Conservation (phyloP, 176 grass and related monocot genomes). For the Ampelocalamus luodianensis region DNA sequence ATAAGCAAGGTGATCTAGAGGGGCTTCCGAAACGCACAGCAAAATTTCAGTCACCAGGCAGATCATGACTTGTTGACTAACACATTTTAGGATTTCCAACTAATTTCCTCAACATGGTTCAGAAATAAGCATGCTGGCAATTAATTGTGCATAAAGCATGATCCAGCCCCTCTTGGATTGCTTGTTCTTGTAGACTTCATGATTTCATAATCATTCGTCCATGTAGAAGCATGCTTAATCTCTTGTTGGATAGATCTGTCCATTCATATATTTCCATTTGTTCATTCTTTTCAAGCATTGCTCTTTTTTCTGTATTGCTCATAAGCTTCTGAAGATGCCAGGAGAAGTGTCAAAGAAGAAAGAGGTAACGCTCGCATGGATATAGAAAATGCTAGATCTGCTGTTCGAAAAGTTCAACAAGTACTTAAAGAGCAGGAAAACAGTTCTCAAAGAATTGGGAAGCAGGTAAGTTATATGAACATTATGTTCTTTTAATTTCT, state of each 20-base stretch:
- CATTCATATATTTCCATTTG: neutral
- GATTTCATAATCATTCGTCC: neutral
- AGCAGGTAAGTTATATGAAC: conserved; percentile 53
- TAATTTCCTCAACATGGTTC: conserved; percentile 27
- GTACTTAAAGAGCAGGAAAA: conserved; percentile 71
- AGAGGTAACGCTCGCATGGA: conserved; percentile 60
- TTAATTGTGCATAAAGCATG: neutral
- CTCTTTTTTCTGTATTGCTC: conserved; percentile 22
- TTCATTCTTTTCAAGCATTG: neutral
- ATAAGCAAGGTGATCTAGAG: conserved; percentile 1
- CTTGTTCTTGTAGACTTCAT: neutral
- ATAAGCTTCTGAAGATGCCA: conserved; percentile 87
- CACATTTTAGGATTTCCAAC: conserved; percentile 1
- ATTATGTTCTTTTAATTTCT: neutral
- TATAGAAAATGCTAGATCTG: conserved; percentile 68
- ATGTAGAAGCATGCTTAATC: conserved; percentile 11
- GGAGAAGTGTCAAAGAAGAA: conserved; percentile 80
- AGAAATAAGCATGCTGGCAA: neutral
- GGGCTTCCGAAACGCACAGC: neutral
- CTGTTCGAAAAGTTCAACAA: conserved; percentile 62
- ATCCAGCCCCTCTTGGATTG: neutral
- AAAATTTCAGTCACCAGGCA: conserved; percentile 15
- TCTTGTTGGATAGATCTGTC: neutral
- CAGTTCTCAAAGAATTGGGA: conserved; percentile 46
- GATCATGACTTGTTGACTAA: conserved; percentile 8